Evolutionary conservation across 2,329 filamentous ascomycete species (phyloP), one percentile per base, ranked within the genome.

Genomic region (Phialophora macrospora): DNA sequence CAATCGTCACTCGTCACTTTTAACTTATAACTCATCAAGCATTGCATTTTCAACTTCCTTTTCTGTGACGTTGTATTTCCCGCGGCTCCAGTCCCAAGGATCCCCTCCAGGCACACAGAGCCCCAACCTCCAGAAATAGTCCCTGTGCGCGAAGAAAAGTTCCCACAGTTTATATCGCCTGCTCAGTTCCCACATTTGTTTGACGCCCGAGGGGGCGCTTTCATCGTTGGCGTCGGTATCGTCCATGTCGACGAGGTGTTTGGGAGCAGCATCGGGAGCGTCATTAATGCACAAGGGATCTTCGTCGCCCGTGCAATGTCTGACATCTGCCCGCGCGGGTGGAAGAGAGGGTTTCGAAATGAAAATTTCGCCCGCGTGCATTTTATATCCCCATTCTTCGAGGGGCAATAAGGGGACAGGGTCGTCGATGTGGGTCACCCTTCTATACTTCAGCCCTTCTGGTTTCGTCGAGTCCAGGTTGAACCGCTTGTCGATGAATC

Each of bases 81-180:
- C 65, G 46, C 68, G 56, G 17, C 63, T 64, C 71, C 71, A 72
- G 54, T 71, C 66, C 71, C 71, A 72, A 7, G 71, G 71, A 58
- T 71, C 89, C 12, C 91, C 90, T 12, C 90, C 90, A 0, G 94
- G 93, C 1, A 97, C 82, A 79, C 95, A 99, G 34, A 98, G 80
- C 0, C 95, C 95, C 60, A 99, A 78, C 63, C 95, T 85, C 91
- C 92, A 96, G 78, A 99, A 98, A 77, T 99, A 99, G 79, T 99
- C 95, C 46, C 95, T 83, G 79, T 99, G 95, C 0, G 93, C 91
- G 77, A 96, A 96, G 74, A 98, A 89, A 7, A 97, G 80, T 78
- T 97, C 88, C 92, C 94, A 97, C n/a, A 96, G 84, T 76, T 90
- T 91, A 72, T 85, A 93, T 76, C 77, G 85, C 77, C 77, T 78